A percentile compares a stretch with the other conserved stretches of the same genome.
Evolutionary conservation across 1,139 yeast genomes (phyloP).

Genomic region (Hyphopichia khmerensis): DNA sequence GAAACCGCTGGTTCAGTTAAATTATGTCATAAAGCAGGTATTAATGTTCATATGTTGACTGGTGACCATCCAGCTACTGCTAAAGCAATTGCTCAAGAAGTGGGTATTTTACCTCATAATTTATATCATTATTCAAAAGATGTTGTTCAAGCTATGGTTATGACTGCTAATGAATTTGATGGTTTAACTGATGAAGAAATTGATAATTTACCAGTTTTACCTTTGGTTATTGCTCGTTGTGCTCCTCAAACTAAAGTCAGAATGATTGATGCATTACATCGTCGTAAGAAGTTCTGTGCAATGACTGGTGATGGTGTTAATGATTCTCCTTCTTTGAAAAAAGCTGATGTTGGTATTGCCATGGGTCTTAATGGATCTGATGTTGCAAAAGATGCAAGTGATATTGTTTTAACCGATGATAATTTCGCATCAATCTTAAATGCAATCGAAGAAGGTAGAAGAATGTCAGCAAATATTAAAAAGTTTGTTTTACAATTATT

Average conservation of each 20-base stretch:
- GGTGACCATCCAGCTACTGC: conserved; percentile 58
- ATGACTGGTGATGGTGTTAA: conserved; percentile 44
- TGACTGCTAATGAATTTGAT: conserved; percentile 51
- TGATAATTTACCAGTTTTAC: conserved; percentile 33
- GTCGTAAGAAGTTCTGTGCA: conserved; percentile 39
- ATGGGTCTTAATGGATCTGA: conserved; percentile 52
- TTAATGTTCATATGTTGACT: conserved; percentile 53
- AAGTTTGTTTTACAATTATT: conserved; percentile 49
- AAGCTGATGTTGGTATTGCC: conserved; percentile 42
- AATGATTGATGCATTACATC: conserved; percentile 51
- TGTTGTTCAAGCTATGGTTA: conserved; percentile 33
- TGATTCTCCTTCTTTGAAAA: conserved; percentile 37
- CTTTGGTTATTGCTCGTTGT: conserved; percentile 47
- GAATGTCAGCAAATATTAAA: conserved; percentile 47
- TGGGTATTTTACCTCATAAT: conserved; percentile 47
- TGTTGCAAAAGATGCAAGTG: conserved; percentile 60
- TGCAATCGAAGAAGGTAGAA: conserved; percentile 52
- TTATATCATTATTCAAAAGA: conserved; percentile 36
- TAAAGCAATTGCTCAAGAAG: conserved; percentile 50
- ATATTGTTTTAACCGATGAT: conserved; percentile 52
- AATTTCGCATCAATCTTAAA: conserved; percentile 52
- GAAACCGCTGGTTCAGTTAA: conserved; percentile 47
- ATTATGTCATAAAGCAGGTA: conserved; percentile 50
- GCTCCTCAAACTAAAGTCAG: conserved; percentile 55
- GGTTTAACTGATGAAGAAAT: conserved; percentile 27